A percentile compares a stretch with the other conserved stretches of the same genome.
Evolutionary conservation across 306 rosid species (phyloP).

Genomic region (Cyclanthera cordifolia): DNA sequence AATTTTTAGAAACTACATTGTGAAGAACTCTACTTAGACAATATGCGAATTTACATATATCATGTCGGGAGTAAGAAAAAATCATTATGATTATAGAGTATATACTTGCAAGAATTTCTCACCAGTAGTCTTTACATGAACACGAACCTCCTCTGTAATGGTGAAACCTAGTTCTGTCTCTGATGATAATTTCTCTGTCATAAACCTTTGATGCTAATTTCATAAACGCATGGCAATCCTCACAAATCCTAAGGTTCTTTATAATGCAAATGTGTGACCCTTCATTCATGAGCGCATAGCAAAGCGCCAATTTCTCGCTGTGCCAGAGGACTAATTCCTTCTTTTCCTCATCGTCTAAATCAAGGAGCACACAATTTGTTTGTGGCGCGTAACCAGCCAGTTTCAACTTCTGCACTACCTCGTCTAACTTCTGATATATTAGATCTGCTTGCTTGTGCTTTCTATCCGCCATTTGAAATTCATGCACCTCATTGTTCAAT

Average conservation of each 20-base stretch:
- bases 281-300: slow-evolving; percentile 47
- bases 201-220: slow-evolving; percentile 63
- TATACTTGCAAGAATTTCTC: slow-evolving; percentile 14
- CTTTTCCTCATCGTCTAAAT: slow-evolving; percentile 70
- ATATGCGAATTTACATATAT: not conserved
- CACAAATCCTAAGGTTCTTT: slow-evolving; percentile 75
- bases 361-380: slow-evolving; percentile 35
- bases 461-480: slow-evolving; percentile 67
- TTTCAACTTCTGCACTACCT: slow-evolving; percentile 49
- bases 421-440: slow-evolving; percentile 60
- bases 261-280: slow-evolving; percentile 42
- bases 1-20: not conserved
- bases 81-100: not conserved
- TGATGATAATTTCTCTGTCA: slow-evolving; percentile 42
- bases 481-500: slow-evolving; percentile 49
- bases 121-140: slow-evolving; percentile 78
- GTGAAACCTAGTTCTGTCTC: slow-evolving; percentile 82
- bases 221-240: slow-evolving; percentile 75
- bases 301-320: slow-evolving; percentile 79
- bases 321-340: slow-evolving; percentile 58
- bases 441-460: slow-evolving; percentile 47
- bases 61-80: not conserved
- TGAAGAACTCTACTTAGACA: not conserved
- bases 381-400: slow-evolving; percentile 54
- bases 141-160: slow-evolving; percentile 56